These are phyloP conservation scores for Artemisia argyi DNA, from an alignment of 129 eudicot species.

Conservation along the genomic window DNA sequence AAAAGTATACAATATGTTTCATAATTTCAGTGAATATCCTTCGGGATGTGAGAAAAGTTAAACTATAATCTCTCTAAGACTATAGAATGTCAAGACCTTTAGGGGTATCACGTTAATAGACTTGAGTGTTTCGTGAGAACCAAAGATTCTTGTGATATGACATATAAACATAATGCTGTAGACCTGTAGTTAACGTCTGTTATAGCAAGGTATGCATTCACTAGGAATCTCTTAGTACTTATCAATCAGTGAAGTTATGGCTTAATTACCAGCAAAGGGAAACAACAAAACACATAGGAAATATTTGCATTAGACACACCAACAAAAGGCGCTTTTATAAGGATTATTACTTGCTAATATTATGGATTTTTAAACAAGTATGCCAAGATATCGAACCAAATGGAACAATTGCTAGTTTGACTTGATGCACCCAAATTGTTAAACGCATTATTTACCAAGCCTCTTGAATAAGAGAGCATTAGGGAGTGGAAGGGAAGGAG, in stretches of 20 bases:
- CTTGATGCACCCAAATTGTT: neutral
- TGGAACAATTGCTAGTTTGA: too few relatives aligned
- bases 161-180: neutral
- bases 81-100: neutral
- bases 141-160: neutral
- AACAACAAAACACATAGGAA: too few relatives aligned
- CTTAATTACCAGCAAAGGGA: neutral
- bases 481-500: too few relatives aligned
- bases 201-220: slow-evolving; percentile 1
- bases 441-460: neutral
- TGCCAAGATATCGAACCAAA: too few relatives aligned
- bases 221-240: neutral
- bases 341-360: too few relatives aligned
- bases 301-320: too few relatives aligned
- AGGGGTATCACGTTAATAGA: neutral
- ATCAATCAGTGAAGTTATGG: neutral
- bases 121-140: neutral
- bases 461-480: too few relatives aligned
- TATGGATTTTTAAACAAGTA: too few relatives aligned
- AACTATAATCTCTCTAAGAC: neutral
- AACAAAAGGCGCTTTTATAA: too few relatives aligned
- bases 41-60: neutral
- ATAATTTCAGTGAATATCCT: neutral
- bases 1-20: neutral
- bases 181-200: neutral